Evolutionary conservation across 208 protist species (phyloP).

Genomic region (Trypanosoma cruzi): DNA sequence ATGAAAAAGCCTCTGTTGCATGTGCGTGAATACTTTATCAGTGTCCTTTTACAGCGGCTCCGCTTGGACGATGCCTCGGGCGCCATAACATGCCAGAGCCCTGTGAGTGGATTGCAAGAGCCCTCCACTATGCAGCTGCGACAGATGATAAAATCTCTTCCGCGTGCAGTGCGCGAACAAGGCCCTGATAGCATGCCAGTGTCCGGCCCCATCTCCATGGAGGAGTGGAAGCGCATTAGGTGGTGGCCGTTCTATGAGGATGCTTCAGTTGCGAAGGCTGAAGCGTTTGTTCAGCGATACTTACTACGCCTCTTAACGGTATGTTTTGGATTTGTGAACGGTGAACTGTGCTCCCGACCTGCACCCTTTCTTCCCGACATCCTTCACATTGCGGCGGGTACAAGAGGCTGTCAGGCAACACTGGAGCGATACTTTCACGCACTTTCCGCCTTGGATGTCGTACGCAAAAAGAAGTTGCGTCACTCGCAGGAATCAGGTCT

Average conservation of each 20-base stretch:
- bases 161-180: conserved; percentile 33
- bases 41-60: conserved; percentile 13
- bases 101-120: conserved; percentile 3
- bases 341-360: conserved; percentile 25
- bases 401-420: conserved; percentile 23
- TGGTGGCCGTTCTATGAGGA: conserved; percentile 35
- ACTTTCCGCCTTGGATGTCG: conserved; percentile 38
- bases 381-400: conserved; percentile 31
- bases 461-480: conserved; percentile 19
- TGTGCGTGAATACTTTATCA: conserved; percentile 27
- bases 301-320: conserved; percentile 39
- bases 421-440: conserved; percentile 59
- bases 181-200: conserved; percentile 2
- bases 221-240: conserved; percentile 31
- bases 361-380: conserved; percentile 46
- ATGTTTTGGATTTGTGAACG: conserved; percentile 37
- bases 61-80: background rate
- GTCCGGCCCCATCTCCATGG: background rate
- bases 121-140: conserved; percentile 56
- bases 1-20: conserved; percentile 4
- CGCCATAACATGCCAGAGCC: background rate
- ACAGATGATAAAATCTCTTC: conserved; percentile 37
- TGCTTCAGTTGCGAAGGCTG: background rate
- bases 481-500: conserved; percentile 2
- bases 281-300: conserved; percentile 24